Evolutionary conservation across 1,139 yeast genomes (phyloP).

Genomic region (Magnusiomyces sp.): DNA sequence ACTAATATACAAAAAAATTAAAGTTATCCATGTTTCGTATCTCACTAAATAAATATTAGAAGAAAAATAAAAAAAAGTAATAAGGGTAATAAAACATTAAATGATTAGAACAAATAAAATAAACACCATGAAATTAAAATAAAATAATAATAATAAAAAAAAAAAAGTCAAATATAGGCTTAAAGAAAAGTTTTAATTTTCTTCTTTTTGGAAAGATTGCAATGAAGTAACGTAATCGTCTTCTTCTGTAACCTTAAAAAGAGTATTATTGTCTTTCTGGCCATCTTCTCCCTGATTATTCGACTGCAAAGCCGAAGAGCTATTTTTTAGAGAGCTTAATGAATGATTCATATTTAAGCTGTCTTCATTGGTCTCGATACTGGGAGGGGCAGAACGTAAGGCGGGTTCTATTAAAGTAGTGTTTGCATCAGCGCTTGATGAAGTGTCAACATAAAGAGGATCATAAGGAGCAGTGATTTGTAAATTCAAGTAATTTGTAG

Average conservation of each 20-base stretch:
- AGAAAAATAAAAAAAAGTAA: not conserved
- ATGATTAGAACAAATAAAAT: not conserved
- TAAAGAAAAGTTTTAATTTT: not conserved
- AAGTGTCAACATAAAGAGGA: not conserved
- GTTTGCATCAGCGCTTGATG: not conserved
- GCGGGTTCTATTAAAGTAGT: not conserved
- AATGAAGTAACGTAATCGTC: not conserved
- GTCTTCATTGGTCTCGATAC: not conserved
- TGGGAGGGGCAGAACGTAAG: not conserved
- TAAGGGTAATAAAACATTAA: not conserved
- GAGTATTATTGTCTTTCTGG: not conserved
- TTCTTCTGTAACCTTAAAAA: not conserved
- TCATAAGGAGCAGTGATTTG: constrained; percentile 4
- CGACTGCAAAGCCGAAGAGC: not conserved
- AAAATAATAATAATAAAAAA: not conserved
- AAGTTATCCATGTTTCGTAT: not conserved
- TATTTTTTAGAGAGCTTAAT: not conserved
- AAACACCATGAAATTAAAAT: not conserved
- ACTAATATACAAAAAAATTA: too few relatives aligned
- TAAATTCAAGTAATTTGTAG: constrained; percentile 2
- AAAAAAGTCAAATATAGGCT: not conserved
- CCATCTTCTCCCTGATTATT: not conserved
- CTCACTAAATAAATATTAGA: not conserved
- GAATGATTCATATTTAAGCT: too few relatives aligned
- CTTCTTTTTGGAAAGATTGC: not conserved